These are phyloP conservation scores for Myochromella boudieri DNA, from an alignment of 768 basidiomycete species.

Conservation along the genomic window DNA sequence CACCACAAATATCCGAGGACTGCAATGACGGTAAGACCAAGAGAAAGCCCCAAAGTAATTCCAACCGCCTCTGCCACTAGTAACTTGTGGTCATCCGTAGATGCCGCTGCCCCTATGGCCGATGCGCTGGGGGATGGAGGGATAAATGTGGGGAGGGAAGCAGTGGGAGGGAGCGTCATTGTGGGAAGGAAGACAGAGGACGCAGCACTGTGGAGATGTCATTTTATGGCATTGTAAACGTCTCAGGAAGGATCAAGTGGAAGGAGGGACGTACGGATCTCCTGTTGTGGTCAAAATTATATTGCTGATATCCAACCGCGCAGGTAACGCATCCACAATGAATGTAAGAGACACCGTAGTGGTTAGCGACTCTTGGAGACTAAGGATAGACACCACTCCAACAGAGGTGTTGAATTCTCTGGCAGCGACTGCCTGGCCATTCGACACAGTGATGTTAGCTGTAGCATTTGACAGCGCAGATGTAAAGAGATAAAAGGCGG, in stretches of 20 bases:
- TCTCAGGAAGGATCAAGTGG: not conserved
- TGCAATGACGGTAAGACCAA: conserved; percentile 26
- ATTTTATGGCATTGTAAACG: not conserved
- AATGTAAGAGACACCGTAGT: conserved; percentile 45
- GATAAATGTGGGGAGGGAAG: conserved; percentile 30
- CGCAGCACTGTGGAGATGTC: conserved; percentile 8
- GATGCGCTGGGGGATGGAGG: conserved; percentile 5
- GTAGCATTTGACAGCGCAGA: conserved; percentile 48
- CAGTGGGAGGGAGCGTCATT: conserved; percentile 33
- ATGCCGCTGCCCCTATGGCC: conserved; percentile 1
- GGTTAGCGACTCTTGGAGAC: conserved; percentile 37
- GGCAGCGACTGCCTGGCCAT: conserved; percentile 31
- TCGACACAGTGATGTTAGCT: conserved; percentile 50
- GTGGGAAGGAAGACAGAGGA: conserved; percentile 35
- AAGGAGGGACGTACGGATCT: conserved; percentile 29
- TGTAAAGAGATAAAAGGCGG: conserved; percentile 41
- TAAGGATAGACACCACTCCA: conserved; percentile 34
- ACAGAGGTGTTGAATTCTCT: conserved; percentile 40
- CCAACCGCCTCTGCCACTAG: conserved; percentile 23
- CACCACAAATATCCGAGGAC: conserved; percentile 22
- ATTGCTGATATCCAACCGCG: conserved; percentile 37
- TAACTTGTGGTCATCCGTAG: conserved; percentile 15
- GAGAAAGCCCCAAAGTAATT: conserved; percentile 27
- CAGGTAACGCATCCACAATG: conserved; percentile 21
- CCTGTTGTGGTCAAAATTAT: conserved; percentile 37